phyloP scores from a whole-genome alignment of 176 grass and related monocot genomes.

The bread wheat (Triticum aestivum) region DNA sequence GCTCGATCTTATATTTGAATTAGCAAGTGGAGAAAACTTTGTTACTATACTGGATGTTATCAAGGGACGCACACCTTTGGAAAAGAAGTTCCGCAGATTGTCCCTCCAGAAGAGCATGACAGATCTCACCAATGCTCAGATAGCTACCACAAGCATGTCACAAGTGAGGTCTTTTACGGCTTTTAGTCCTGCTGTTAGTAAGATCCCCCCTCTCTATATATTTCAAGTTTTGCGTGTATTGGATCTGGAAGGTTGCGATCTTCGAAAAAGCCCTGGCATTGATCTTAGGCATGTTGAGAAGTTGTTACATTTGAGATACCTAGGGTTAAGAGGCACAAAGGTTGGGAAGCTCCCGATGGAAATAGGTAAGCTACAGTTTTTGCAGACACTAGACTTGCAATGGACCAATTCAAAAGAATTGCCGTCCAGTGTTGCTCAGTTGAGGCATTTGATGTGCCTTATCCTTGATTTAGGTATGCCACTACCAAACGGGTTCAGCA shows the following conservation, averaged over 20 bases:
- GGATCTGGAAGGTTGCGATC: neutral
- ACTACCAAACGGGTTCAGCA: too few species aligned
- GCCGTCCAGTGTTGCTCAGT: too few species aligned
- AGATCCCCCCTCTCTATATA: neutral
- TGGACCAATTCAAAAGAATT: too few species aligned
- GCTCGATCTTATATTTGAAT: too few species aligned
- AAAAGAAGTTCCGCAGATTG: neutral
- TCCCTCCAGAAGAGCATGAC: neutral
- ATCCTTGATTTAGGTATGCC: too few species aligned
- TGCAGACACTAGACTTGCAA: too few species aligned
- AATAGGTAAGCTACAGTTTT: too few species aligned
- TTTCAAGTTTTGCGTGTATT: neutral
- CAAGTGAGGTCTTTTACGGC: neutral
- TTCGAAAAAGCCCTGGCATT: neutral
- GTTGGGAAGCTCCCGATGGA: too few species aligned
- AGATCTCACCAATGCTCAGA: neutral
- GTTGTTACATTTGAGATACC: neutral
- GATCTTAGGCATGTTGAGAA: neutral
- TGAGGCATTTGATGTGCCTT: too few species aligned
- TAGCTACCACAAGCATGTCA: neutral
- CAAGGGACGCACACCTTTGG: neutral
- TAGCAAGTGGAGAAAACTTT: too few species aligned
- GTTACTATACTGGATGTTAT: too few species aligned
- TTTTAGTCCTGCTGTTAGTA: neutral
- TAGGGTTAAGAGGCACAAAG: neutral